These are phyloP conservation scores for Cyberlindnera misumaiensis DNA, from an alignment of 805 yeast species.

Conservation along the genomic window DNA sequence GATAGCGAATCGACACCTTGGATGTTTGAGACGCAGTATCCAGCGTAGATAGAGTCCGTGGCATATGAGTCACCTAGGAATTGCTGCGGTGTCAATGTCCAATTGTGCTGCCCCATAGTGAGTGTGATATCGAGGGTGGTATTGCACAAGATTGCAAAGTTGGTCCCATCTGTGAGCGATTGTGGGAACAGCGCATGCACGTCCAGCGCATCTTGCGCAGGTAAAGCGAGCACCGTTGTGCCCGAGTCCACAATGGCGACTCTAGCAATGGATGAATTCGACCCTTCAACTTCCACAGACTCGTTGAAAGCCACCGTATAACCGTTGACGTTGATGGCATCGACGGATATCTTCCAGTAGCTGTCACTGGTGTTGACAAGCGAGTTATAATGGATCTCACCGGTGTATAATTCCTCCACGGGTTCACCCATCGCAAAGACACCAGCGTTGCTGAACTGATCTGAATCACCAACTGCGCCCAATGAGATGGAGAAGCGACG, in stretches of 20 bases:
- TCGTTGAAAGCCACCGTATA: slow-evolving; percentile 28
- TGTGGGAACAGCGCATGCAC: slow-evolving; percentile 46
- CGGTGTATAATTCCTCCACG: slow-evolving; percentile 30
- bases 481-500: slow-evolving; percentile 39
- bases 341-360: slow-evolving; percentile 48
- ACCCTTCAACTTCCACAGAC: slow-evolving; percentile 2
- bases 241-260: slow-evolving; percentile 57
- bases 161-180: slow-evolving; percentile 52
- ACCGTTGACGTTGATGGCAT: slow-evolving; percentile 30
- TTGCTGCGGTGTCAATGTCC: slow-evolving; percentile 35
- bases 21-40: slow-evolving; percentile 58
- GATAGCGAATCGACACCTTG: slow-evolving; percentile 45
- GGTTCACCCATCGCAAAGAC: slow-evolving; percentile 38
- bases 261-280: slow-evolving; percentile 22
- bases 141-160: slow-evolving; percentile 55
- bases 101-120: slow-evolving; percentile 36
- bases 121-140: slow-evolving; percentile 35
- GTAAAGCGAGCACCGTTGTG: slow-evolving; percentile 53
- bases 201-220: slow-evolving; percentile 45
- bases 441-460: slow-evolving; percentile 26
- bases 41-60: slow-evolving; percentile 28
- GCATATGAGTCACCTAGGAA: slow-evolving; percentile 46
- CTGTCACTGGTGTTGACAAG: slow-evolving; percentile 28
- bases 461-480: slow-evolving; percentile 27
- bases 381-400: slow-evolving; percentile 35